Evolutionary conservation across 2,329 filamentous ascomycete species (phyloP), one percentile per base, ranked within the genome.

Genomic region (Epicoccum sorghinum): DNA sequence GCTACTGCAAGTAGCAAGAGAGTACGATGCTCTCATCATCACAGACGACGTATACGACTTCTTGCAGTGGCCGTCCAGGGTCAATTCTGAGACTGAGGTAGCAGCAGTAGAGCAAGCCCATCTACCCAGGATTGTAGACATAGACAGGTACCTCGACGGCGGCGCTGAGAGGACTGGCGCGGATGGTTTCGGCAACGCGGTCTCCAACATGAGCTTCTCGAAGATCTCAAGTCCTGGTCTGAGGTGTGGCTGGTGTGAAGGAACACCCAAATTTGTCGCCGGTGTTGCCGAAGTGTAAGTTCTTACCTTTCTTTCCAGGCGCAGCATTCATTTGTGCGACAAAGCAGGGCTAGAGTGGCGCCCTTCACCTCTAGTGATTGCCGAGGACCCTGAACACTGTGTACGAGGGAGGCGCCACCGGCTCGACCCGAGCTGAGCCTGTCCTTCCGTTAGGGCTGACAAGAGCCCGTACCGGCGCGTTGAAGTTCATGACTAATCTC

Each of bases 11-110:
- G 75, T 97, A 6, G 93, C 93, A 0, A 83, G 93, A 52, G 80
- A 86, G 54, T 86, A 89, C 71, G 87, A 98, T 71, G 91, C 90
- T 6, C 82, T 98, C n/a, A 76, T 97, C 50, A 82, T 97, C 25
- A 85, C 85, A 43, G 93, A 98, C 76, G 95, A 99, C 72, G 92
- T 98, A 8, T 99, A 99, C 71, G 93, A 98, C 72, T 89, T 93
- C 61, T 80, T 98, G 4, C 89, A 93, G 70, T 97, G 92, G 91
- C 83, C 85, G 2, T 65, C 78, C 7, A 71, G 68, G 55, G 60
- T 65, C 33, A 64, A 56, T 10, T 52, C 66, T 29, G 52, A 66
- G 51, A 52, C 66, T 24, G 52, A 65, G 51, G 56, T 29, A 55
- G 64, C 65, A 40, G 62, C 43, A 45, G 67, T 67, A 32, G 73